Conservation (phyloP, 352 stramenopile genomes). For the Phytophthora fragariae region DNA sequence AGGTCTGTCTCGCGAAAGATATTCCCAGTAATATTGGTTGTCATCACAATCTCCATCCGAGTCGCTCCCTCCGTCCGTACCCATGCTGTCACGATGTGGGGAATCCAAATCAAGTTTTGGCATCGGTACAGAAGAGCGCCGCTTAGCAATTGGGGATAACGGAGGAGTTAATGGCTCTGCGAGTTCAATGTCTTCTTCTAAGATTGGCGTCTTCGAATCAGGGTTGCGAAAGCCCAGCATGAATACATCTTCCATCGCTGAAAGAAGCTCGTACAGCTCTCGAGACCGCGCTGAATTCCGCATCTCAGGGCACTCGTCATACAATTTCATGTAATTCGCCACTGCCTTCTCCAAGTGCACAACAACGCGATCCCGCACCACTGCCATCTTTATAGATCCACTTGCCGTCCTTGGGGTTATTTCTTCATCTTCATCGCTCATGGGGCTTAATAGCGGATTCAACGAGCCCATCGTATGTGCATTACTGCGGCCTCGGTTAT, state of each 20-base stretch:
- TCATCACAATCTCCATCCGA: conserved; percentile 35
- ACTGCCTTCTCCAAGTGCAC: conserved; percentile 67
- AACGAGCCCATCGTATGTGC: conserved; percentile 26
- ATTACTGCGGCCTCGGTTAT: conserved; percentile 27
- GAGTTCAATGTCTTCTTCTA: conserved; percentile 32
- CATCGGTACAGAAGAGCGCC: conserved; percentile 26
- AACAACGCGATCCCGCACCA: conserved; percentile 62
- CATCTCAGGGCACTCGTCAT: conserved; percentile 69
- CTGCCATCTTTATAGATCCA: conserved; percentile 26
- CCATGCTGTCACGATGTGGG: conserved; percentile 30
- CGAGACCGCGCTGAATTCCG: conserved; percentile 64
- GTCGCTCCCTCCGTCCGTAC: conserved; percentile 26
- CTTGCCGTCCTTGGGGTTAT: conserved; percentile 10
- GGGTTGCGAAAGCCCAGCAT: conserved; percentile 67
- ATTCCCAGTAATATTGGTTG: conserved; percentile 74
- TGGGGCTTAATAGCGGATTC: conserved; percentile 35
- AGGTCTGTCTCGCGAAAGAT: conserved; percentile 62
- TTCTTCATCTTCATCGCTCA: conserved; percentile 31
- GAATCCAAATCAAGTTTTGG: conserved; percentile 25
- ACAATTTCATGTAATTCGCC: conserved; percentile 65
- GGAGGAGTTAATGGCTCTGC: conserved; percentile 35
- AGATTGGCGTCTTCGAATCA: conserved; percentile 16
- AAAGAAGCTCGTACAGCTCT: conserved; percentile 77
- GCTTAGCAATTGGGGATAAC: conserved; percentile 27
- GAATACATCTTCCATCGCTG: conserved; percentile 71